A percentile compares a stretch with the other conserved stretches of the same genome.
phyloP scores from a whole-genome alignment of 768 basidiomycete species.

The Suillus americanus region DNA sequence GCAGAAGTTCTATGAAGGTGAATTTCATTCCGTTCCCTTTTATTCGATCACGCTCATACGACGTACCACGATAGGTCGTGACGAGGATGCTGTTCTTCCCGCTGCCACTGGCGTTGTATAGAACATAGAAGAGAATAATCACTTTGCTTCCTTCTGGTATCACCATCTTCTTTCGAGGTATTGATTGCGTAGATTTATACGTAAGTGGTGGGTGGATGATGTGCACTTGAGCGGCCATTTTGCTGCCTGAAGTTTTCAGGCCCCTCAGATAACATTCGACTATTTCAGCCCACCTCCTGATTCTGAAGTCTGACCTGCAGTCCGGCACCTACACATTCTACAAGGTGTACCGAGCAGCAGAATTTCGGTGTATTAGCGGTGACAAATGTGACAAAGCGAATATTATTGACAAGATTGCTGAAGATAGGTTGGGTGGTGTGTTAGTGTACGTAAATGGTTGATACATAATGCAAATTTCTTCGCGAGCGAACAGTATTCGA shows the following conservation, averaged over 20 bases:
- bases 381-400: slow-evolving; percentile 1
- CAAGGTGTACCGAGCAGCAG: background rate
- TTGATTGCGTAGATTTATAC: background rate
- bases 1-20: slow-evolving; percentile 85
- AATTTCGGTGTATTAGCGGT: background rate
- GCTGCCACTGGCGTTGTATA: slow-evolving; percentile 53
- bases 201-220: no score
- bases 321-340: no score
- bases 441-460: background rate
- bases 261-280: background rate
- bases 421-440: background rate
- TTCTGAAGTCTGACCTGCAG: background rate
- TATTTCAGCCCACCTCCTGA: background rate
- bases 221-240: background rate
- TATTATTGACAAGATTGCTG: background rate
- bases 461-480: background rate
- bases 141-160: background rate
- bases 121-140: slow-evolving; percentile 2
- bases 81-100: slow-evolving; percentile 70
- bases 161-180: background rate
- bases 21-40: slow-evolving; percentile 22
- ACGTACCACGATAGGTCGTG: slow-evolving; percentile 51
- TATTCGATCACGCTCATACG: background rate
- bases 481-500: background rate
- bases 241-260: background rate